Base-by-base conservation (phyloP, 176 grass and related monocot species). In the Oryza meyeriana region DNA sequence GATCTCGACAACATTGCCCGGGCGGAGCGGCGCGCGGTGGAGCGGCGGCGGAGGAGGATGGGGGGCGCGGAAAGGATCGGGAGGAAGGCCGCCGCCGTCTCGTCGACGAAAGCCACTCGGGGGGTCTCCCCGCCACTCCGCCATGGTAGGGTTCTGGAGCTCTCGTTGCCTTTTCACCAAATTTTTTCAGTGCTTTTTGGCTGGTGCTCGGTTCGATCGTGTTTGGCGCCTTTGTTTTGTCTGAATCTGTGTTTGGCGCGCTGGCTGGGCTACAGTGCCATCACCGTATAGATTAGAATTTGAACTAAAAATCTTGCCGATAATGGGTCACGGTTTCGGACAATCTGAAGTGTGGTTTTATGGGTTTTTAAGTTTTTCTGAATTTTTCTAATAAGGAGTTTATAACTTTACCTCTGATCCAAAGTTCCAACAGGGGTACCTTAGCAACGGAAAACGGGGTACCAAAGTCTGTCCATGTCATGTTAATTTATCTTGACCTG, bases 1-100 rank as follows among this genome's bases (percentile, higher is more conserved):
- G 64, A 99, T 99, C 93, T 99, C 93, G 69, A 95, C 89, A 59
- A 95, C 75, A 41, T 95, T 99, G 78, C 93, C 91, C 33, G 87
- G 74, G 82, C 88, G 96, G 26, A 98, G 95, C 24, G 95, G 90
- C 69, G 85, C 77, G 88, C 90, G 95, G 42, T 94, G 92, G 63
- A 98, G 93, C 66, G 96, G 85, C 45, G 94, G 93, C 55, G 88
- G 89, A 88, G 90, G 74, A 87, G 30, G 85, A 95, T 84, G 11
- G 88, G 87, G 52, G 93, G 89, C 10, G 76, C 80, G 67, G 93
- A 84, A 39, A 87, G 81, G 66, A 93, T 82, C 5, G 86, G 72
- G 55, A 98, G 77, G 76, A 95, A 84, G 8, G 64, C 68, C 71
- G 62, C 90, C 20, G 92, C 96, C 76, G 71, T 91, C 89, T 99